Evolutionary conservation across 257 asterid genomes (phyloP).

Genomic region (Cordia subcordata): DNA sequence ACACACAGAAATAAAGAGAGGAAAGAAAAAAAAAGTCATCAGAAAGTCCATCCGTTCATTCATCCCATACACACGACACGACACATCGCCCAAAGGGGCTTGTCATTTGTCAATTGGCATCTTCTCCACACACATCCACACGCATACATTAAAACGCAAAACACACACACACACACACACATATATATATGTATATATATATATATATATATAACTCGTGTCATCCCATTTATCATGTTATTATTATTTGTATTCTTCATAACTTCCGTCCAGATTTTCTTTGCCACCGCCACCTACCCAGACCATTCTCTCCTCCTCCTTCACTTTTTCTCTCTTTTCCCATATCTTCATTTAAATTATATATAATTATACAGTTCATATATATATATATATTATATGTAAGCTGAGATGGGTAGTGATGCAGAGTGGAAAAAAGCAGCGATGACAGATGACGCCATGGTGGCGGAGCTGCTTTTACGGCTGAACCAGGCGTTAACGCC

Average conservation of each 20-base stretch:
- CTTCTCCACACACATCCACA: constrained; percentile 1
- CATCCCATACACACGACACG: neutral
- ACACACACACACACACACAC: constrained; percentile 12
- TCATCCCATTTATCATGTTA: constrained; percentile 25
- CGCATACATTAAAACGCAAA: neutral
- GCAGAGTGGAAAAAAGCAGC: constrained; percentile 63
- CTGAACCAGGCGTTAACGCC: constrained; percentile 30
- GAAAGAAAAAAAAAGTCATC: neutral
- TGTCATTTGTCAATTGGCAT: constrained; percentile 1
- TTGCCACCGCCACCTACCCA: constrained; percentile 57
- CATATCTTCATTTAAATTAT: constrained; percentile 16
- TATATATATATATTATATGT: neutral
- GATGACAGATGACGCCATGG: constrained; percentile 51
- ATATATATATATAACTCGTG: constrained; percentile 28
- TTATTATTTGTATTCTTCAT: constrained; percentile 8
- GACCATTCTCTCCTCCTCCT: constrained; percentile 2
- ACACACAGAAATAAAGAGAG: neutral
- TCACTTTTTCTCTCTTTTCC: constrained; percentile 13
- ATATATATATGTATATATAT: neutral
- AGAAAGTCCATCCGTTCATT: neutral
- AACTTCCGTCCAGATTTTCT: constrained; percentile 36
- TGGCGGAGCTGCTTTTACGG: constrained; percentile 48
- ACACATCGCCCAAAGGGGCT: neutral
- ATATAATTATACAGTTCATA: neutral
- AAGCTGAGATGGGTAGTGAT: constrained; percentile 15